These are phyloP conservation scores for Phtheirospermum japonicum DNA, from an alignment of 257 asterid species.

Conservation along the genomic window DNA sequence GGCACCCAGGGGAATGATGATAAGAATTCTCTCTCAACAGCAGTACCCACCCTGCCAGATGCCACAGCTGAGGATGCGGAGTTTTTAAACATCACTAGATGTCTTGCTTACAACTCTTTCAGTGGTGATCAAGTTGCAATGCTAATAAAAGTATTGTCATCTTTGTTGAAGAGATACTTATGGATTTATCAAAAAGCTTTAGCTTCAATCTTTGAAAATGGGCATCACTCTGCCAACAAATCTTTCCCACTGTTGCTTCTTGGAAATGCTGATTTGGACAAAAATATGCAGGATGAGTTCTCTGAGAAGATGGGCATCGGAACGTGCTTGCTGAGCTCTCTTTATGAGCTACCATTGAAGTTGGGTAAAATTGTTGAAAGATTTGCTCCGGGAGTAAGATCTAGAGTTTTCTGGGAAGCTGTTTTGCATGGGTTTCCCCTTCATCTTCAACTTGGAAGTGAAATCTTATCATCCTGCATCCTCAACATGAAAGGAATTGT, in stretches of 20 bases:
- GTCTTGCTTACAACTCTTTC: conserved; percentile 44
- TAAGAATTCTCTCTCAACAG: conserved; percentile 35
- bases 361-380: conserved; percentile 49
- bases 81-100: conserved; percentile 50
- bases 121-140: conserved; percentile 44
- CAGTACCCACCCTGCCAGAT: conserved; percentile 35
- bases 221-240: conserved; percentile 39
- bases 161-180: conserved; percentile 66
- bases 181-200: conserved; percentile 70
- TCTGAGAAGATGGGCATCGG: conserved; percentile 52
- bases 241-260: conserved; percentile 62
- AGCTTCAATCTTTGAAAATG: conserved; percentile 44
- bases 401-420: conserved; percentile 70
- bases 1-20: conserved; percentile 45
- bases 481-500: conserved; percentile 64
- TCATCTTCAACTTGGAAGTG: conserved; percentile 48
- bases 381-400: conserved; percentile 55
- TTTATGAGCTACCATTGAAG: conserved; percentile 56
- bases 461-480: conserved; percentile 72
- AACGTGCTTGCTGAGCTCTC: conserved; percentile 48
- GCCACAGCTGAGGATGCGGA: conserved; percentile 51
- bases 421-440: conserved; percentile 85
- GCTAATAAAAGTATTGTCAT: conserved; percentile 55
- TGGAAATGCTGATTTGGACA: conserved; percentile 60
- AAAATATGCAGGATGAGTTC: conserved; percentile 53